Evolutionary conservation across 331 rosid genomes (phyloP).

Genomic region (Telfairia occidentalis): DNA sequence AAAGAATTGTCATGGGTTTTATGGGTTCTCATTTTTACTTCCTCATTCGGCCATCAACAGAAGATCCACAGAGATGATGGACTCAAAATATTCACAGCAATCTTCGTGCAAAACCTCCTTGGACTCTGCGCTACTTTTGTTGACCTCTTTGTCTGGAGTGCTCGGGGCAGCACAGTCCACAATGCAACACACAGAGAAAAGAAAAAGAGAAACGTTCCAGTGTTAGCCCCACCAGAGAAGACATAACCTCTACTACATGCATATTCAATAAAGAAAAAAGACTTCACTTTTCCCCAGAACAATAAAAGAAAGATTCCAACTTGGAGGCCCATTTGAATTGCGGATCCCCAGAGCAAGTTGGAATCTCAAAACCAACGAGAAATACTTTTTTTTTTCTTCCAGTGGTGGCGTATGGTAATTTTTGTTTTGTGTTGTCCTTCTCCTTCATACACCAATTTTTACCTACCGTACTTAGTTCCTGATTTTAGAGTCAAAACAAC

Average conservation of each 20-base stretch:
- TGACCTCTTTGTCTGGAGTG: constrained; percentile 6
- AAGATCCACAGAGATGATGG: neutral
- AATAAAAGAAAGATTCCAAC: constrained; percentile 21
- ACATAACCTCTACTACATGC: constrained; percentile 7
- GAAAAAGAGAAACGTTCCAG: neutral
- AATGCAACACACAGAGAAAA: neutral
- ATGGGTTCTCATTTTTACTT: neutral
- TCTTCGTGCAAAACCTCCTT: neutral
- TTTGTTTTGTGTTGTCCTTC: neutral
- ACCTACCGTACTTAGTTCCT: neutral
- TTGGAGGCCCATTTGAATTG: constrained; percentile 23
- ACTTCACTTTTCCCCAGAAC: constrained; percentile 14
- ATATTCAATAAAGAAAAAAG: neutral
- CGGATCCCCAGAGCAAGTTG: constrained; percentile 22
- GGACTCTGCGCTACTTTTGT: neutral
- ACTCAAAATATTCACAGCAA: neutral
- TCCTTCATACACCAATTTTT: neutral
- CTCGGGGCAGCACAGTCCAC: constrained; percentile 10
- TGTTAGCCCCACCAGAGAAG: constrained; percentile 4
- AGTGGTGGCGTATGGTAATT: neutral
- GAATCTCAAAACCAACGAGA: constrained; percentile 19
- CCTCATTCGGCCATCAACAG: neutral
- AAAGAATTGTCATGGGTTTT: neutral
- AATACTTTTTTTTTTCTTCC: neutral
- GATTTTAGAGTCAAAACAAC: neutral